Conservation (phyloP, 129 eudicot genomes). For the Scalesia atractyloides region DNA sequence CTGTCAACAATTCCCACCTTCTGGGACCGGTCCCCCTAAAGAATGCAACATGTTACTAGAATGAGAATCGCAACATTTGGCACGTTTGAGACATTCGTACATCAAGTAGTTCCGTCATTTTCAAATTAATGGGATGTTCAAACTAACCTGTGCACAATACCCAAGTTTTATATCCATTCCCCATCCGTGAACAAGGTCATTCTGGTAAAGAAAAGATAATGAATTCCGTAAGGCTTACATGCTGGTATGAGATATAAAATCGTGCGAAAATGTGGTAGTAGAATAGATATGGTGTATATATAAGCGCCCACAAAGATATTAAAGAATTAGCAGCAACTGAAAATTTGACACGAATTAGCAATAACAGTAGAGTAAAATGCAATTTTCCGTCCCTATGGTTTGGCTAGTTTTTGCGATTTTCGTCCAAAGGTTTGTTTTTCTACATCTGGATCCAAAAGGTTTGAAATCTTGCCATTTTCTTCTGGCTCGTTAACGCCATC, state of each 20-base stretch:
- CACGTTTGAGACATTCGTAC: not conserved
- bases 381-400: too few species aligned
- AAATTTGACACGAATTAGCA: not conserved
- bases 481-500: too few species aligned
- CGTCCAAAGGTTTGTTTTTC: too few species aligned
- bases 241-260: not conserved
- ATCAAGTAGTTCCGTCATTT: not conserved
- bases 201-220: conserved; percentile 40
- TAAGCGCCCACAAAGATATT: not conserved
- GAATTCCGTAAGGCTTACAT: conserved; percentile 3
- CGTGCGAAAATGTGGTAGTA: too few species aligned
- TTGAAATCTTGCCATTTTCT: too few species aligned
- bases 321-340: not conserved
- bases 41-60: conserved; percentile 14
- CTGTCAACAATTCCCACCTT: conserved; percentile 86
- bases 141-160: conserved; percentile 92
- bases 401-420: too few species aligned
- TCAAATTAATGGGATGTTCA: conserved; percentile 4
- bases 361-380: not conserved
- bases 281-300: not conserved
- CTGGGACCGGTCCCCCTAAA: conserved; percentile 73
- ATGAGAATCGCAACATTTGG: not conserved
- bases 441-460: too few species aligned
- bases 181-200: conserved; percentile 99
- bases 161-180: conserved; percentile 98